These are phyloP conservation scores for Begonia fuchsioides DNA, from an alignment of 306 rosid species.

Conservation along the genomic window DNA sequence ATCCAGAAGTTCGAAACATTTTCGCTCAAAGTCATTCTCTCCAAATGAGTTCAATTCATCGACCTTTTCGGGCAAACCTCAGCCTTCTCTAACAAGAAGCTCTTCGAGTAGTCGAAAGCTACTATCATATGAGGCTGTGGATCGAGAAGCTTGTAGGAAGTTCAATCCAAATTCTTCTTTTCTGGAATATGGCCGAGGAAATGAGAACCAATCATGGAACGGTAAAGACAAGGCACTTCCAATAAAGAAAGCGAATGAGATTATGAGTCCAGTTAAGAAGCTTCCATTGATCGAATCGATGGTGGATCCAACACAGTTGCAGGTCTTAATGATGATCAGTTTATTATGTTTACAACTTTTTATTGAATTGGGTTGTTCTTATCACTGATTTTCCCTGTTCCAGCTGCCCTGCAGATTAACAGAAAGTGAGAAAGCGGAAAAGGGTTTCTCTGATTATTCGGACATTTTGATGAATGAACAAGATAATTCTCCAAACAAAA, in stretches of 20 bases:
- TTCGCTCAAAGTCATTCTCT: slow-evolving; percentile 58
- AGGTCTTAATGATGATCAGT: slow-evolving; percentile 22
- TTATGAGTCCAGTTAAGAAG: slow-evolving; percentile 35
- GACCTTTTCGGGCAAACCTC: slow-evolving; percentile 21
- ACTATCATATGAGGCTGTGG: slow-evolving; percentile 22
- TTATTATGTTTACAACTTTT: slow-evolving; percentile 6
- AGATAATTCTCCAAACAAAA: slow-evolving; percentile 34
- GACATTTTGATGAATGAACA: slow-evolving; percentile 29
- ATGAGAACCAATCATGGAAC: slow-evolving; percentile 44
- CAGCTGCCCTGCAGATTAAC: slow-evolving; percentile 46
- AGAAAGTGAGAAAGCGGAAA: slow-evolving; percentile 41
- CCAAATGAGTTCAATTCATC: slow-evolving; percentile 49
- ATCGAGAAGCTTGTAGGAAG: slow-evolving; percentile 25
- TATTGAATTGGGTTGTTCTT: neutral
- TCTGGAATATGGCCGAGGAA: slow-evolving; percentile 49
- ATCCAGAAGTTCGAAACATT: slow-evolving; percentile 41
- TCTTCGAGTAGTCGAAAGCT: slow-evolving; percentile 51
- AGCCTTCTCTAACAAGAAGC: slow-evolving; percentile 58
- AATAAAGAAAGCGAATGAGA: slow-evolving; percentile 24
- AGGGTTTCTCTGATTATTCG: slow-evolving; percentile 29
- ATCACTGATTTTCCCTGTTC: slow-evolving; percentile 1
- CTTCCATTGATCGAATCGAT: slow-evolving; percentile 26
- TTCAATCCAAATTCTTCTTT: slow-evolving; percentile 24
- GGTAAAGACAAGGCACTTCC: slow-evolving; percentile 32
- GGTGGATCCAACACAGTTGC: slow-evolving; percentile 31